Evolutionary conservation across 306 rosid genomes (phyloP), one percentile per base, ranked within the genome.

Genomic region (Medicago ruthenica): DNA sequence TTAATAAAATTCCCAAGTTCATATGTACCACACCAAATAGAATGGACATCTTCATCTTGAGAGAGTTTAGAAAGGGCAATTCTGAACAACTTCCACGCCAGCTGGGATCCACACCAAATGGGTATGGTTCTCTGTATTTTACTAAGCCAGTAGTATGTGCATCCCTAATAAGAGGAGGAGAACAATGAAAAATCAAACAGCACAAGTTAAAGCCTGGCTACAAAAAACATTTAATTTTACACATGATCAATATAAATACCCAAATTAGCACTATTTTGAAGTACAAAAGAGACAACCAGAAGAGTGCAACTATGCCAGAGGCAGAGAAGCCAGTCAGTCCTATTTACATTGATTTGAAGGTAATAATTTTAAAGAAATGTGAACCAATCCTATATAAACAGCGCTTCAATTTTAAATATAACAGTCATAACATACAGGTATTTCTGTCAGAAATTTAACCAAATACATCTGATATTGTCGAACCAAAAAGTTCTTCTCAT

Each of bases 61-160:
- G 85, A 60, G 99, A 96, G 75, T 96, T 96, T 71, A 96, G 81
- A 78, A 96, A 96, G 54, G 99, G 85, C 67, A 92, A 83, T 71
- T 96, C 99, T 18, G 99, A 67, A 70, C 99, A 98, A 86, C 99
- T 96, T 89, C 99, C 99, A 67, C 97, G 97, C 99, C 99, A 96
- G 81, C 97, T 90, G 48, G 99, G 99, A 83, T 96, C 99, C 79
- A 96, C 99, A 59, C 99, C 99, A 80, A 96, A 90, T 73, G 99
- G 94, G 85, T 96, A 96, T 20, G 98, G 83, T 82, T 88, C 93
- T 54, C 82, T 85, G 81, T 76, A 85, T 82, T 96, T 96, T 75
- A 90, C 83, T 81, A 96, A 85, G 80, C 99, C 99, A 79, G 77
- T 68, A 71, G 92, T 85, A 74, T 61, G 44, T 36, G 97, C 97